Evolutionary conservation across 1,284 basidiomycete species (phyloP).

Genomic region (Abortiporus biennis): DNA sequence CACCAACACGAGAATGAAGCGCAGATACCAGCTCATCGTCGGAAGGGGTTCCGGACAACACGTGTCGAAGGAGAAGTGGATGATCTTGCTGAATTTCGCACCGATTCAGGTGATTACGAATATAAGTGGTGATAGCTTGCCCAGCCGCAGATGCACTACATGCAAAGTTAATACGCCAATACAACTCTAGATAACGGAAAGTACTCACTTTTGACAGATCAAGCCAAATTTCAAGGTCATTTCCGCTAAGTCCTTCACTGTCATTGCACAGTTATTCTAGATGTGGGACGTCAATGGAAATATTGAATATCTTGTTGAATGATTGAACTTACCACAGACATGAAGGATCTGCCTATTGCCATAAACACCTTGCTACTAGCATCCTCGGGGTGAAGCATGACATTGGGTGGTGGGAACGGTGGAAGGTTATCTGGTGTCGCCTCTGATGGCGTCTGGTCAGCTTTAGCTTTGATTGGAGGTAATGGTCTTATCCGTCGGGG

Average conservation of each 20-base stretch:
- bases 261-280: constrained; percentile 75
- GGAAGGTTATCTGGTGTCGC: constrained; percentile 16
- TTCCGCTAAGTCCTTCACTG: constrained; percentile 75
- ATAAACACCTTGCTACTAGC: constrained; percentile 61
- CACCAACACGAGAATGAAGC: constrained; percentile 61
- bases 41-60: constrained; percentile 58
- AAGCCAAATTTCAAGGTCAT: constrained; percentile 58
- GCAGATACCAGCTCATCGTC: constrained; percentile 72
- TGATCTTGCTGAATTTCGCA: constrained; percentile 66
- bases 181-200: constrained; percentile 2
- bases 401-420: constrained; percentile 52
- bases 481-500: constrained; percentile 32
- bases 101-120: constrained; percentile 62
- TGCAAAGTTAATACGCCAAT: constrained; percentile 4
- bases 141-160: constrained; percentile 65
- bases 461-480: constrained; percentile 18
- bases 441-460: constrained; percentile 8
- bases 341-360: constrained; percentile 63
- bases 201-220: constrained; percentile 65
- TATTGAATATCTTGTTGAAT: constrained; percentile 4
- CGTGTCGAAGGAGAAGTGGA: constrained; percentile 65
- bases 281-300: too few relatives aligned
- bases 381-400: constrained; percentile 69
- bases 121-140: constrained; percentile 74
- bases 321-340: constrained; percentile 55